Conservation (phyloP, 805 yeast genomes). For the Candida silvicultrix region DNA sequence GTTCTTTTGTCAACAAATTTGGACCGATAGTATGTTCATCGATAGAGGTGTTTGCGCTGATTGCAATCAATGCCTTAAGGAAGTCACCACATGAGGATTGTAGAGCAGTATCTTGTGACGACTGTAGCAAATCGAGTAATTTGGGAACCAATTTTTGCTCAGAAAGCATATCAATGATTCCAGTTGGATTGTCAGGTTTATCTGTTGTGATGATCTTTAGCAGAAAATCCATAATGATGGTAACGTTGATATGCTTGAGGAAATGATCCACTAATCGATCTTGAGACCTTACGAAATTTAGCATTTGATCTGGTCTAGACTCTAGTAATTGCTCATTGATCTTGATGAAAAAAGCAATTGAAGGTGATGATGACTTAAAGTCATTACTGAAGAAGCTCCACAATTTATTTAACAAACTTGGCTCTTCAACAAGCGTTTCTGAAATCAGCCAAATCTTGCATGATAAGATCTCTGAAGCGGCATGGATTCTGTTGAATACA, state of each 20-base stretch:
- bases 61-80: constrained; percentile 84
- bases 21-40: constrained; percentile 85
- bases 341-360: constrained; percentile 79
- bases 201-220: constrained; percentile 88
- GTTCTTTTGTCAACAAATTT: constrained; percentile 79
- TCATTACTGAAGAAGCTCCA: constrained; percentile 71
- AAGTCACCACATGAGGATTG: constrained; percentile 95
- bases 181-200: constrained; percentile 82
- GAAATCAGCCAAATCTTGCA: constrained; percentile 90
- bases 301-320: constrained; percentile 67
- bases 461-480: constrained; percentile 80
- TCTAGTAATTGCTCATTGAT: constrained; percentile 83
- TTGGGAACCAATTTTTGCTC: constrained; percentile 68
- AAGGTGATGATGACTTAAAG: constrained; percentile 54
- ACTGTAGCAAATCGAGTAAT: constrained; percentile 62
- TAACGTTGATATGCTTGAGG: constrained; percentile 77
- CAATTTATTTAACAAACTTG: constrained; percentile 52
- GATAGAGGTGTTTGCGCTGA: constrained; percentile 89
- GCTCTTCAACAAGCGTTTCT: constrained; percentile 78
- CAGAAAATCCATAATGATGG: constrained; percentile 86
- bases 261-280: constrained; percentile 57
- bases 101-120: constrained; percentile 50
- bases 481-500: constrained; percentile 35
- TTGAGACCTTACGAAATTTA: constrained; percentile 43
- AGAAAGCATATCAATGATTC: constrained; percentile 71